phyloP scores from a whole-genome alignment of 75 land plant genomes.

The Pinus taeda region DNA sequence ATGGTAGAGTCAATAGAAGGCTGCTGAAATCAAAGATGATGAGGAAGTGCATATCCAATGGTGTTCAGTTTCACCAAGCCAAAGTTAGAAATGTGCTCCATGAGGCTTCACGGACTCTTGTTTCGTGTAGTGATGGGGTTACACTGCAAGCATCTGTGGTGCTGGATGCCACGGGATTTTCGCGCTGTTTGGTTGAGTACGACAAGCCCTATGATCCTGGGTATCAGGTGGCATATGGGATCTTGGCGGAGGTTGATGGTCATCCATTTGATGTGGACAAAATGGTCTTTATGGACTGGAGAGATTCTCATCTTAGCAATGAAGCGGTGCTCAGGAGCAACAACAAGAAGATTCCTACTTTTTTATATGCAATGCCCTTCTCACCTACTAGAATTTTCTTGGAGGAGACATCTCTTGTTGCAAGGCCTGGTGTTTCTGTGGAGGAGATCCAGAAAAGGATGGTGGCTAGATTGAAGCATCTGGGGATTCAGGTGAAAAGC shows the following conservation, averaged over 20 bases:
- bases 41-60: slow-evolving; percentile 78
- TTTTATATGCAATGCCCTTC: slow-evolving; percentile 98
- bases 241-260: slow-evolving; percentile 88
- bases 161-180: slow-evolving; percentile 96
- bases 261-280: slow-evolving; percentile 95
- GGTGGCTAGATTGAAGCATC: slow-evolving; percentile 80
- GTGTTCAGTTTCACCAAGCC: slow-evolving; percentile 86
- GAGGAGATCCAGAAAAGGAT: slow-evolving; percentile 90
- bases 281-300: slow-evolving; percentile 99
- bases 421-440: slow-evolving; percentile 83
- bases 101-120: slow-evolving; percentile 50
- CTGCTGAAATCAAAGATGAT: slow-evolving; percentile 89
- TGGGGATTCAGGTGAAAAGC: slow-evolving; percentile 84
- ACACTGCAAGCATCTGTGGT: slow-evolving; percentile 72
- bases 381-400: slow-evolving; percentile 79
- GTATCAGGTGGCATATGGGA: slow-evolving; percentile 96
- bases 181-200: slow-evolving; percentile 84
- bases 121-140: slow-evolving; percentile 81
- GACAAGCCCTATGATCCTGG: slow-evolving; percentile 97
- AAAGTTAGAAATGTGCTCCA: slow-evolving; percentile 77
- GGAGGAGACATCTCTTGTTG: slow-evolving; percentile 97
- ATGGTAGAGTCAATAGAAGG: slow-evolving; percentile 84
- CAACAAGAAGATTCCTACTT: slow-evolving; percentile 80
- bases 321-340: slow-evolving; percentile 31
- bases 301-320: slow-evolving; percentile 73